A percentile compares a stretch with the other conserved stretches of the same genome.
These are phyloP conservation scores for Daldinia decipiens DNA, from an alignment of 495 filamentous ascomycete species.

Conservation along the genomic window DNA sequence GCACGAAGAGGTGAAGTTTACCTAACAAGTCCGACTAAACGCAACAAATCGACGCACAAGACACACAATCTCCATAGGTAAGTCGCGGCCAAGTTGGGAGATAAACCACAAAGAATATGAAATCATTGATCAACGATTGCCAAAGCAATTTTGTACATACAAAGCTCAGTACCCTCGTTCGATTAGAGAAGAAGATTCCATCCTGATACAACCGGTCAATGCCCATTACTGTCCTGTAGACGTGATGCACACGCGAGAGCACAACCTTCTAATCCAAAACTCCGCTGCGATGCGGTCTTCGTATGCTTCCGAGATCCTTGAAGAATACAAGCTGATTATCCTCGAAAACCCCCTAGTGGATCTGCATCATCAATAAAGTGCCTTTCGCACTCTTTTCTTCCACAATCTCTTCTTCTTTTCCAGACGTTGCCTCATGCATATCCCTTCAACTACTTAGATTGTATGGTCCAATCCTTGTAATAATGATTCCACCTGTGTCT, in stretches of 20 bases:
- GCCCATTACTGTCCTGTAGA: slow-evolving; percentile 24
- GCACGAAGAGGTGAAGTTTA: not conserved
- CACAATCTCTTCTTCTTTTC: not conserved
- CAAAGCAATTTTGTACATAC: slow-evolving; percentile 22
- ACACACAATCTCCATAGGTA: not conserved
- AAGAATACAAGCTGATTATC: slow-evolving; percentile 3
- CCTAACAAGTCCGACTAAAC: not conserved
- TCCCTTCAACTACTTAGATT: not conserved
- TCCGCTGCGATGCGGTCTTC: not conserved
- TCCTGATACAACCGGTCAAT: slow-evolving; percentile 32
- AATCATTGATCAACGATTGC: slow-evolving; percentile 10
- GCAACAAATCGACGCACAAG: not conserved
- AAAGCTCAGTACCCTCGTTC: slow-evolving; percentile 12
- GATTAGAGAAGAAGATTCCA: slow-evolving; percentile 25
- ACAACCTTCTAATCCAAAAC: slow-evolving; percentile 22
- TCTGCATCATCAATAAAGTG: not conserved
- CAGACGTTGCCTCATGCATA: not conserved
- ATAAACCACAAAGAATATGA: not conserved
- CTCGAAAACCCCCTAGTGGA: slow-evolving; percentile 4
- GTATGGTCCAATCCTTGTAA: not conserved
- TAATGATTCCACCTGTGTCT: not conserved
- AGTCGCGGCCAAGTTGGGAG: not conserved
- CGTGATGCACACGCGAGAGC: not conserved
- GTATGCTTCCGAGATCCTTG: not conserved
- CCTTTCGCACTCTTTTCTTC: not conserved